Base-by-base conservation (phyloP, 176 grass and related monocot genomes). In the Cenchrus purpureus region DNA sequence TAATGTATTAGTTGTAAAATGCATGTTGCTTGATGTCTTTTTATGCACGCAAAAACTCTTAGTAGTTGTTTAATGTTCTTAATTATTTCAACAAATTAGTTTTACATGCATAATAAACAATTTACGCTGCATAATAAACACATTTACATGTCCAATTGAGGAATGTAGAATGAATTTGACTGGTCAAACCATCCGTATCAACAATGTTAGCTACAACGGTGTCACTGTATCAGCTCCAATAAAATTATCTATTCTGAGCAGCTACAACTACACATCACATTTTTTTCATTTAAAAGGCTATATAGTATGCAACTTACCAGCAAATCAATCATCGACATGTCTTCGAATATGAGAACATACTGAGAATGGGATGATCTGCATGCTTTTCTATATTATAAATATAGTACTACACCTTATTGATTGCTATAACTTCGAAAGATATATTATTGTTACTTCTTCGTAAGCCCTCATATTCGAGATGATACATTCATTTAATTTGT, bases 361-460 rank as follows among this genome's bases (percentile, higher is more conserved):
- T 77, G 8, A 77, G 74, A 77, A 77, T 2, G 1, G 11, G 34
- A 60, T 61, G 25, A 77, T 77, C 19, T 77, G 74, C 74, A 77
- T 77, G 54, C 54, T 9, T 77, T 77, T 77, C 25, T 77, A 54
- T 77, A 77, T 61, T 77, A 77, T 77, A 77, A 77, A 77, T 59
- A 61, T 77, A 77, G 74, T 77, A 77, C 74, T 61, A 45, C 32
- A 77, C 74, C 74, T 77, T 77, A 77, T 7, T 44, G 37, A 77
- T 77, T 77, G 55, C 61, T 77, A 42, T 77, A 62, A 62, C 59
- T 28, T 62, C 59, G 13, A 25, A 62, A 62, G 20, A 22, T 25
- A 62, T 62, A 62, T 25, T 8, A 62, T 28, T 25, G 59, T 62
- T 28, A 62, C 55, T 77, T 77, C 74, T 77, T 77, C n/a, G 74